Percentiles rank a stretch among this genome's conserved stretches.
Evolutionary conservation across 768 basidiomycete species (phyloP).

Genomic region (Tricholoma bakamatsutake): DNA sequence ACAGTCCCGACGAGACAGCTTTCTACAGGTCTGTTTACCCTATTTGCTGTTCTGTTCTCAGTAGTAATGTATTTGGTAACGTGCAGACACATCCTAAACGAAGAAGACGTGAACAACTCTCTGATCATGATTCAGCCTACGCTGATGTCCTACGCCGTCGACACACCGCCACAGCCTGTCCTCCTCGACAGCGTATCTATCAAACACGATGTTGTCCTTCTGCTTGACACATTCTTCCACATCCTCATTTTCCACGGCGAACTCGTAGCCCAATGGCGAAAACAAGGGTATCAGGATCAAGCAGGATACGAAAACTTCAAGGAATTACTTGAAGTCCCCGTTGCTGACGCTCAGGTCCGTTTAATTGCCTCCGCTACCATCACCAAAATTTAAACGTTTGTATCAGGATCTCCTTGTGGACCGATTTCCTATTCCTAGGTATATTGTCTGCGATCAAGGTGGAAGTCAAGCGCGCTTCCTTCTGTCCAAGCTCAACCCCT

Average conservation of each 20-base stretch:
- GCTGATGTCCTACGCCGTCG: conserved; percentile 96
- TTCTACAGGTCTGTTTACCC: conserved; percentile 79
- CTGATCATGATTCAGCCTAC: conserved; percentile 99
- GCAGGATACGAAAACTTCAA: conserved; percentile 99
- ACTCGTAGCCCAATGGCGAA: conserved; percentile 95
- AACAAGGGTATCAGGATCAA: conserved; percentile 97
- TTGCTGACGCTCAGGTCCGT: conserved; percentile 80
- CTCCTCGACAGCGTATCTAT: conserved; percentile 96
- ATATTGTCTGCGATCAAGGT: conserved; percentile 96
- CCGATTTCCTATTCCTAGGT: conserved; percentile 95
- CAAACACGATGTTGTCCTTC: conserved; percentile 91
- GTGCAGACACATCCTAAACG: conserved; percentile 83
- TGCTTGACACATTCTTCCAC: conserved; percentile 99
- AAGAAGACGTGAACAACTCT: conserved; percentile 98
- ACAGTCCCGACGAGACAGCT: conserved; percentile 98
- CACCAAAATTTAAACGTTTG: neutral
- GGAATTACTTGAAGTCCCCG: conserved; percentile 82
- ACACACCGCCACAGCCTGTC: conserved; percentile 87
- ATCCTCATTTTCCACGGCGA: conserved; percentile 99
- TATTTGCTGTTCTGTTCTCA: conserved; percentile 5
- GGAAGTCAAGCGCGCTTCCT: conserved; percentile 98
- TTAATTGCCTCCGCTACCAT: neutral
- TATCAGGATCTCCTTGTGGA: conserved; percentile 86
- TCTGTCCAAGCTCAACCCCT: conserved; percentile 93
- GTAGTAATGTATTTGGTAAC: neutral